phyloP scores from a whole-genome alignment of 805 yeast genomes.

The Kazachstania kunashirensis region DNA sequence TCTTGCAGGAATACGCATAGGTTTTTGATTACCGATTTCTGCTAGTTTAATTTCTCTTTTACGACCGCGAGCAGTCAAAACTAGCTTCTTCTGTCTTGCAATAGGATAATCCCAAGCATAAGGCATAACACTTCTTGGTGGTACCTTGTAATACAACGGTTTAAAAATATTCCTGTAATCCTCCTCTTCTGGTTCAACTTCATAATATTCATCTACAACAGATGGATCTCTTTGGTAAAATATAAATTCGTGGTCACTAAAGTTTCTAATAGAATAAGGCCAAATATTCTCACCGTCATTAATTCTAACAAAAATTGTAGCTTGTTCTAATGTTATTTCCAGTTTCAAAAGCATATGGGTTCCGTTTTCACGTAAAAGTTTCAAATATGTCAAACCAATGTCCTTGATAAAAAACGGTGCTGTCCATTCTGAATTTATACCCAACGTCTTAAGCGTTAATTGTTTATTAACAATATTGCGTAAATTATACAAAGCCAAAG shows the following conservation, averaged over 20 bases:
- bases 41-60: conserved; percentile 78
- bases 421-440: conserved; percentile 61
- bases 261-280: conserved; percentile 91
- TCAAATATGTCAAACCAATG: conserved; percentile 70
- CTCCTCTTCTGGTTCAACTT: conserved; percentile 56
- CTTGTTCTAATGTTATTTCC: conserved; percentile 67
- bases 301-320: conserved; percentile 69
- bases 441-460: conserved; percentile 48
- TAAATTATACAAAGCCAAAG: conserved; percentile 56
- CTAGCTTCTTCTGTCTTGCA: conserved; percentile 71
- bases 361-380: conserved; percentile 51
- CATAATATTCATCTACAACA: conserved; percentile 26
- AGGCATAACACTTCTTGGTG: conserved; percentile 91
- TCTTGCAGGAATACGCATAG: conserved; percentile 61
- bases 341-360: conserved; percentile 66
- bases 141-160: conserved; percentile 73
- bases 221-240: conserved; percentile 79
- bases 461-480: conserved; percentile 46
- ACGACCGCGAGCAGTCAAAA: conserved; percentile 59
- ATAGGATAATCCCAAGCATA: conserved; percentile 98
- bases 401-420: conserved; percentile 80
- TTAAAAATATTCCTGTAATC: conserved; percentile 48
- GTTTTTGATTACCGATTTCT: conserved; percentile 85
- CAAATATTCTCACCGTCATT: conserved; percentile 66
- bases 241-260: conserved; percentile 76